Evolutionary conservation across 2,329 filamentous ascomycete species (phyloP).

Genomic region (Fusarium sororula): DNA sequence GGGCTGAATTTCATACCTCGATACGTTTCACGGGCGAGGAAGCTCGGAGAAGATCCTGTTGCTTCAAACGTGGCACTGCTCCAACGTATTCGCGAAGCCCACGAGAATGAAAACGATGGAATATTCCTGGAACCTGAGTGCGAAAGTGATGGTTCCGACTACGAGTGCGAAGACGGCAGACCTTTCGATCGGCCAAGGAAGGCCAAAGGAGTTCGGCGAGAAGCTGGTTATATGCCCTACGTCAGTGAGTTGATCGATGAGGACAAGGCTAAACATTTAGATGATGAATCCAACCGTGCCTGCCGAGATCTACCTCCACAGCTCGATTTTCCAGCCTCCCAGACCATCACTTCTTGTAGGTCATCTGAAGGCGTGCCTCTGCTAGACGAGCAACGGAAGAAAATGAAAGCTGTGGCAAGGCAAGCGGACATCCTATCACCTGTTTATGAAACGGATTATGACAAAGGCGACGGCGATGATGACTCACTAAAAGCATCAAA

Average conservation of each 20-base stretch:
- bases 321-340: conserved; percentile 1
- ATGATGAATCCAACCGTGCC: conserved; percentile 13
- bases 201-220: not conserved
- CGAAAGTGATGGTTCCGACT: conserved; percentile 27
- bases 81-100: not conserved
- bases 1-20: conserved; percentile 7
- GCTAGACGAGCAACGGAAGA: not conserved
- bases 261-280: not conserved
- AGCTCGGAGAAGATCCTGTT: conserved; percentile 35
- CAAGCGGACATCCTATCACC: not conserved
- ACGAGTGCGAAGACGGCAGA: conserved; percentile 1
- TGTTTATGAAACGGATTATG: not conserved
- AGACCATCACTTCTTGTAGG: not conserved
- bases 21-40: conserved; percentile 36
- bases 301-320: conserved; percentile 15
- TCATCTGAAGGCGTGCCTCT: not conserved
- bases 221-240: not conserved
- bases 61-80: conserved; percentile 6
- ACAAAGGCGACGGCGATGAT: not conserved
- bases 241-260: not conserved
- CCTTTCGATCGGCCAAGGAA: conserved; percentile 31
- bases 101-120: too few species aligned
- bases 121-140: conserved; percentile 1
- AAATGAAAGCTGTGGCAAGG: not conserved
- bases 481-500: not conserved